These are phyloP conservation scores for Tulasnella sp. DNA, from an alignment of 768 basidiomycete genomes.

Conservation along the genomic window DNA sequence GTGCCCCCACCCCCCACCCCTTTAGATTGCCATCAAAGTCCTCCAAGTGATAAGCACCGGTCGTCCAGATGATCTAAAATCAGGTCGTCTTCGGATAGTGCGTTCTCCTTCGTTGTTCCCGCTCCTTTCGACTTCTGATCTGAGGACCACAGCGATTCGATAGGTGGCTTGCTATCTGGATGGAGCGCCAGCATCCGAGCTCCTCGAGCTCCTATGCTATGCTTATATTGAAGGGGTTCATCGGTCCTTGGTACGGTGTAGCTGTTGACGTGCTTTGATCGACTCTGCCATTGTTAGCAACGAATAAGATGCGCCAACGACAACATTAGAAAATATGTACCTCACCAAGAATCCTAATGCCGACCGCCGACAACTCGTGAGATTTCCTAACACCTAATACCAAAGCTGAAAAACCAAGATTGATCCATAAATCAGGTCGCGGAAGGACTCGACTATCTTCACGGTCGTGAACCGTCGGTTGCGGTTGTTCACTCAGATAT, in stretches of 20 bases:
- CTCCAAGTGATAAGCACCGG: neutral
- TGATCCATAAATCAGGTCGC: constrained; percentile 8
- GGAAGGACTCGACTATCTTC: constrained; percentile 22
- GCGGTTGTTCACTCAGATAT: constrained; percentile 23
- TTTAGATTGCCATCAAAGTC: constrained; percentile 7
- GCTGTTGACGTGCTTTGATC: neutral
- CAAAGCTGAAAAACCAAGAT: too few species aligned
- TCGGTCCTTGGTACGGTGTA: neutral
- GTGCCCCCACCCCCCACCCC: too few species aligned
- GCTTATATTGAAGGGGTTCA: neutral
- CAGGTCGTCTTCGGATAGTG: neutral
- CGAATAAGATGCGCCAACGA: neutral
- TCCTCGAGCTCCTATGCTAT: neutral
- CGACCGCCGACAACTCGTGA: neutral
- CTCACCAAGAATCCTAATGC: neutral
- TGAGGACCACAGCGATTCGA: neutral
- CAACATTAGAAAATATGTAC: constrained; percentile 6
- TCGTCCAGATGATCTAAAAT: neutral
- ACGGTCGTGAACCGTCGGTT: constrained; percentile 17
- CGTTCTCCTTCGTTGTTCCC: neutral
- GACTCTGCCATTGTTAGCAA: neutral
- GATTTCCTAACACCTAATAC: neutral
- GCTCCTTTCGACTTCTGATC: neutral
- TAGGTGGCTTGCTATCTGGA: neutral
- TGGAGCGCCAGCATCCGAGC: neutral